Conservation (phyloP, 139 green algal genomes). For the Volvox africanus region DNA sequence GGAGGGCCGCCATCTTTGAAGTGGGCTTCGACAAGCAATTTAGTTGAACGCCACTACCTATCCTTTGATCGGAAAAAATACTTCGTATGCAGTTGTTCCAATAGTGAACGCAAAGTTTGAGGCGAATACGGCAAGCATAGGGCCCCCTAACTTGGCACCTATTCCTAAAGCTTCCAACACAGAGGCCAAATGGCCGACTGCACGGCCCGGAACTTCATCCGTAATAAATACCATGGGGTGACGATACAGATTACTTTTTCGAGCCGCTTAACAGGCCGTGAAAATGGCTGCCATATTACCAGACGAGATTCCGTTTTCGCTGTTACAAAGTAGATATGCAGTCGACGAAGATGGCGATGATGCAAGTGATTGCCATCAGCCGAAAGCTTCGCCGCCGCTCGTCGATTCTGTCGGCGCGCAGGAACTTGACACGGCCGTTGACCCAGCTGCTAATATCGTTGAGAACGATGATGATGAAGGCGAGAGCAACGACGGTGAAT, state of each 20-base stretch:
- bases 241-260: neutral
- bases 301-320: constrained; percentile 36
- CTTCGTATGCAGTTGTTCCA: too few species aligned
- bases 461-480: constrained; percentile 24
- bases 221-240: neutral
- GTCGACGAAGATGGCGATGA: constrained; percentile 35
- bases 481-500: constrained; percentile 28
- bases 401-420: neutral
- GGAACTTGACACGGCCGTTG: neutral
- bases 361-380: neutral
- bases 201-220: too few species aligned
- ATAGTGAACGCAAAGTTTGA: too few species aligned
- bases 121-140: too few species aligned
- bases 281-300: constrained; percentile 2
- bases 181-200: too few species aligned
- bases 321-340: constrained; percentile 35
- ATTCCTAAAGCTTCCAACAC: neutral
- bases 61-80: neutral
- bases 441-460: constrained; percentile 6
- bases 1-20: constrained; percentile 22
- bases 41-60: neutral
- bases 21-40: neutral
- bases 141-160: too few species aligned
- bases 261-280: neutral
- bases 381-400: neutral